Conservation (phyloP, 2,329 filamentous ascomycete species). For the Colletotrichum tamarilloi region DNA sequence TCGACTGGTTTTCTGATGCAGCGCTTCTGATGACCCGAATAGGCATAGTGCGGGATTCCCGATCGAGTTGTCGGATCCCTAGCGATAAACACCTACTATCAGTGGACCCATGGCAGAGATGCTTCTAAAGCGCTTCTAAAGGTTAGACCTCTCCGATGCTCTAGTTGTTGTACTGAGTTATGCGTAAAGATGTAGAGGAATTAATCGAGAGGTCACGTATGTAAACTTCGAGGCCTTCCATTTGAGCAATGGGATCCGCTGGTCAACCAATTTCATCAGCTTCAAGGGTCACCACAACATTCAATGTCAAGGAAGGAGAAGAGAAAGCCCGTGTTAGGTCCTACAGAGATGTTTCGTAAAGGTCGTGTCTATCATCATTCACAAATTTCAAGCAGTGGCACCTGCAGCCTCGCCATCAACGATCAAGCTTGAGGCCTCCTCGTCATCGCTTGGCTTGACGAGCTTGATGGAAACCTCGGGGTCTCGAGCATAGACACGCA, state of each 20-base stretch:
- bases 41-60: neutral
- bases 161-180: fast-evolving
- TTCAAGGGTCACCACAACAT: too few species aligned
- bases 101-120: too few species aligned
- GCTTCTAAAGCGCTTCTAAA: too few species aligned
- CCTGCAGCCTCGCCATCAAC: slow-evolving; percentile 43
- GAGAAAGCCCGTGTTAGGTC: neutral
- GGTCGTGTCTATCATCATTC: neutral
- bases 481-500: slow-evolving; percentile 52
- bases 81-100: neutral
- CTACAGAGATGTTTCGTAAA: neutral
- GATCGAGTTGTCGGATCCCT: neutral
- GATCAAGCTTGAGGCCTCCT: slow-evolving; percentile 43
- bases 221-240: fast-evolving
- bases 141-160: too few species aligned
- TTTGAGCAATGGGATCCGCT: too few species aligned
- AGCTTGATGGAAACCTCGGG: slow-evolving; percentile 47
- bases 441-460: slow-evolving; percentile 44
- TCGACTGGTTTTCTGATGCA: neutral
- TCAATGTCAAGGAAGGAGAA: neutral
- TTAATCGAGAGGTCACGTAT: too few species aligned
- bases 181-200: too few species aligned
- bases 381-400: slow-evolving; percentile 40
- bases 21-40: neutral
- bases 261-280: too few species aligned